Conservation (phyloP, 495 filamentous ascomycete species). For the Xeromyces bisporus region DNA sequence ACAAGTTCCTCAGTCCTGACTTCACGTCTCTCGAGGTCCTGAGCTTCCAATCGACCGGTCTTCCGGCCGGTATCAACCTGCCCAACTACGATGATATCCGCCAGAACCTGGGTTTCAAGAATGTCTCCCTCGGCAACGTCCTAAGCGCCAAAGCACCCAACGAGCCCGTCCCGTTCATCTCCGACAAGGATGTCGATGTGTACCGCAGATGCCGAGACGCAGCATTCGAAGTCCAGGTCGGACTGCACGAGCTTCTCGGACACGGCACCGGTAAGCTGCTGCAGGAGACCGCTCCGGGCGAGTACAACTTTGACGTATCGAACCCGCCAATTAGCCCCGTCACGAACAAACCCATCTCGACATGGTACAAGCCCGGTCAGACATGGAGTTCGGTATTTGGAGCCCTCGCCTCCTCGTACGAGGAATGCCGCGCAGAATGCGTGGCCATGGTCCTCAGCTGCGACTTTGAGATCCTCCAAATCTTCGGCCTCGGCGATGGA, state of each 20-base stretch:
- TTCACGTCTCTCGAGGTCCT: slow-evolving; percentile 77
- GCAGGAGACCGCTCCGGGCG: slow-evolving; percentile 65
- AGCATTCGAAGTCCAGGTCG: slow-evolving; percentile 89
- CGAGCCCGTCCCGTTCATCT: slow-evolving; percentile 80
- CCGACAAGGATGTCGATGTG: slow-evolving; percentile 51
- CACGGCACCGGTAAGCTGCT: slow-evolving; percentile 93
- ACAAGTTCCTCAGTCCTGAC: slow-evolving; percentile 83
- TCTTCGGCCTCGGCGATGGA: slow-evolving; percentile 81
- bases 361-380: slow-evolving; percentile 85
- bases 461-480: slow-evolving; percentile 72
- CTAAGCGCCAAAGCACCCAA: slow-evolving; percentile 76
- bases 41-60: slow-evolving; percentile 60
- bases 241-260: slow-evolving; percentile 86
- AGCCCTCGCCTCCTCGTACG: slow-evolving; percentile 67
- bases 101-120: slow-evolving; percentile 94
- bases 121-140: slow-evolving; percentile 84
- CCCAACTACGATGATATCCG: slow-evolving; percentile 94
- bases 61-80: slow-evolving; percentile 63
- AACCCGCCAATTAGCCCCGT: slow-evolving; percentile 71
- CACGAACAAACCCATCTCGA: slow-evolving; percentile 55
- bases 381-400: slow-evolving; percentile 92
- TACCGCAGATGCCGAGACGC: slow-evolving; percentile 65
- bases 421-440: slow-evolving; percentile 70
- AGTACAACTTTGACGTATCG: slow-evolving; percentile 70
- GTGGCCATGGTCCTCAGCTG: slow-evolving; percentile 87